phyloP scores from a whole-genome alignment of 768 basidiomycete species.

The Kwoniella botswanensis region DNA sequence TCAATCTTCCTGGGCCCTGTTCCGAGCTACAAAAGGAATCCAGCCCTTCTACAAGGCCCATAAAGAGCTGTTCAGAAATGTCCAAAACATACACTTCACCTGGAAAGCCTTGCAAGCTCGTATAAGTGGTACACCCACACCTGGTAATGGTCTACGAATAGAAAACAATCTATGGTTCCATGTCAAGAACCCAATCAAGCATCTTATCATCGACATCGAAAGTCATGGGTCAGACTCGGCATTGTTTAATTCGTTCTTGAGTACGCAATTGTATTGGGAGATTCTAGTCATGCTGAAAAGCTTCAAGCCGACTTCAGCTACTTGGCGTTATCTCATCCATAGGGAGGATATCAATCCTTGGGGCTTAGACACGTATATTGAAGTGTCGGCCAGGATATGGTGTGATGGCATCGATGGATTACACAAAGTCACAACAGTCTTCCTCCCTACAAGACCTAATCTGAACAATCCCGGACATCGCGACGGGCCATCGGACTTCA shows the following conservation, averaged over 20 bases:
- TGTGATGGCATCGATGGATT: too few species aligned
- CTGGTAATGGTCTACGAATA: not conserved
- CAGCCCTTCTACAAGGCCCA: not conserved
- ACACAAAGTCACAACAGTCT: too few species aligned
- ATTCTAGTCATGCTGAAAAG: too few species aligned
- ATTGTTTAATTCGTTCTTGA: not conserved
- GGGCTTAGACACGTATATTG: too few species aligned
- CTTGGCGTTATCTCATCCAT: too few species aligned
- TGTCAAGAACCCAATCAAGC: not conserved
- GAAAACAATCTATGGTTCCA: not conserved
- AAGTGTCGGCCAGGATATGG: too few species aligned
- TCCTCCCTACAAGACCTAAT: too few species aligned
- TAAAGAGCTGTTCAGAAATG: not conserved
- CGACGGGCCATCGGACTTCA: too few species aligned
- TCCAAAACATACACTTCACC: not conserved
- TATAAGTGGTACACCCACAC: not conserved
- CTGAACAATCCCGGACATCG: too few species aligned
- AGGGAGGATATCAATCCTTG: too few species aligned
- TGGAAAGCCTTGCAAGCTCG: not conserved
- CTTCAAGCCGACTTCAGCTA: too few species aligned
- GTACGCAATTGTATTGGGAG: too few species aligned
- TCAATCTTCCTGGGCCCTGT: not conserved
- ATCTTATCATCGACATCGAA: not conserved
- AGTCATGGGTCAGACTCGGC: not conserved
- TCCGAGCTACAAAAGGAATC: not conserved